Conservation (phyloP, 164 flowering plant genomes). For the Sedum album region DNA sequence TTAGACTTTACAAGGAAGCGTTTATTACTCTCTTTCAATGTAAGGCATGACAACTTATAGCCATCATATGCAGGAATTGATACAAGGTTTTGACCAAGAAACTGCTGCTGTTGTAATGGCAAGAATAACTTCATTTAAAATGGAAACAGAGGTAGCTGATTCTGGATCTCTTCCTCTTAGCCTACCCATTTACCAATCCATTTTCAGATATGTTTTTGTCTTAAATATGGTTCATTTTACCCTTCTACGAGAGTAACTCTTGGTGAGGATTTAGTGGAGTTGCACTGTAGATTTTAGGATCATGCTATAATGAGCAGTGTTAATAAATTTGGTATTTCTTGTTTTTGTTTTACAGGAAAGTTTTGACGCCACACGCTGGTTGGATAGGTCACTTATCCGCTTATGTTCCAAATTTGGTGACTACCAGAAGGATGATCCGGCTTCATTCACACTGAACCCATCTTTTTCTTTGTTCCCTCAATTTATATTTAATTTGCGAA, state of each 20-base stretch:
- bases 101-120: slow-evolving; percentile 95
- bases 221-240: too few species aligned
- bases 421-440: slow-evolving; percentile 86
- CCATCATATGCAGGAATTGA: slow-evolving; percentile 56
- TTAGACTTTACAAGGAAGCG: slow-evolving; percentile 11
- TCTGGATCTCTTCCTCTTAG: background rate
- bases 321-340: background rate
- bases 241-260: too few species aligned
- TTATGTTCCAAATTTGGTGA: slow-evolving; percentile 95
- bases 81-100: slow-evolving; percentile 96
- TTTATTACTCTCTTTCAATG: background rate
- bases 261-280: too few species aligned
- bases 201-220: too few species aligned
- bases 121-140: slow-evolving; percentile 74
- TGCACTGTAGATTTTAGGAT: too few species aligned
- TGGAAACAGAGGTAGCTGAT: slow-evolving; percentile 83
- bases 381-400: slow-evolving; percentile 82
- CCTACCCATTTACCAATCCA: too few species aligned
- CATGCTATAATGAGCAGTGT: too few species aligned
- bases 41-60: background rate
- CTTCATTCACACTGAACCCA: slow-evolving; percentile 82
- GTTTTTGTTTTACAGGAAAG: slow-evolving; percentile 54
- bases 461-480: slow-evolving; percentile 86
- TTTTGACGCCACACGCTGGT: slow-evolving; percentile 94
- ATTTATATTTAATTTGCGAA: slow-evolving; percentile 84